Percentiles rank a stretch among this genome's conserved stretches.
Evolutionary conservation across 495 filamentous ascomycete genomes (phyloP).

Genomic region (Lepidopterella palustris): DNA sequence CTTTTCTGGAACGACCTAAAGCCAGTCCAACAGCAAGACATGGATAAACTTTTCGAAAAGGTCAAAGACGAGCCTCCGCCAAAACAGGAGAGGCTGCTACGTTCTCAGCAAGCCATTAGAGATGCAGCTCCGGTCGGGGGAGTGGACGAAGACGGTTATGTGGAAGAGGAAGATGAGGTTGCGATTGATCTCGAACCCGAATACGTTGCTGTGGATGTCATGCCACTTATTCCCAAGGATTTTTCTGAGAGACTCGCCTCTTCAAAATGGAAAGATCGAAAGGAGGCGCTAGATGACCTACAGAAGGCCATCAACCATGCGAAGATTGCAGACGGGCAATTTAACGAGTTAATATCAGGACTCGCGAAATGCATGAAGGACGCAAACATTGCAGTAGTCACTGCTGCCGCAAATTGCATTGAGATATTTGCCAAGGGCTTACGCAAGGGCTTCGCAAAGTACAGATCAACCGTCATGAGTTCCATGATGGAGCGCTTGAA

Average conservation of each 20-base stretch:
- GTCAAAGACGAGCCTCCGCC: conserved; percentile 81
- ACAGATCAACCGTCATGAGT: conserved; percentile 68
- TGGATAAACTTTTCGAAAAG: conserved; percentile 90
- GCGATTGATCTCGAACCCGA: conserved; percentile 69
- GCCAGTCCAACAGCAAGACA: conserved; percentile 86
- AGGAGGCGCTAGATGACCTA: conserved; percentile 84
- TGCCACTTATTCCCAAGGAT: conserved; percentile 74
- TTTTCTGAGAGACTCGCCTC: conserved; percentile 77
- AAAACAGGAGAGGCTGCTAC: conserved; percentile 84
- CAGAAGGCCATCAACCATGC: conserved; percentile 74
- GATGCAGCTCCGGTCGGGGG: conserved; percentile 57
- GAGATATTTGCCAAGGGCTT: conserved; percentile 88
- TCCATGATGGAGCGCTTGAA: conserved; percentile 93
- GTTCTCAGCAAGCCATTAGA: conserved; percentile 79
- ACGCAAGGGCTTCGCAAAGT: conserved; percentile 68
- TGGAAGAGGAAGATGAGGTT: conserved; percentile 60
- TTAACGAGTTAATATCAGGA: conserved; percentile 69
- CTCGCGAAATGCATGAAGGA: conserved; percentile 98
- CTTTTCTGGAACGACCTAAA: conserved; percentile 96
- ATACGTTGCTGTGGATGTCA: conserved; percentile 77
- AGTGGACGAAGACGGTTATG: conserved; percentile 47
- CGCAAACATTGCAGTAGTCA: conserved; percentile 92
- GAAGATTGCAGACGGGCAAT: conserved; percentile 85
- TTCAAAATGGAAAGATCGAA: conserved; percentile 97
- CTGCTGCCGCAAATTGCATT: conserved; percentile 87